Evolutionary conservation across 441 rosid species (phyloP).

Genomic region (Populus hybrid): DNA sequence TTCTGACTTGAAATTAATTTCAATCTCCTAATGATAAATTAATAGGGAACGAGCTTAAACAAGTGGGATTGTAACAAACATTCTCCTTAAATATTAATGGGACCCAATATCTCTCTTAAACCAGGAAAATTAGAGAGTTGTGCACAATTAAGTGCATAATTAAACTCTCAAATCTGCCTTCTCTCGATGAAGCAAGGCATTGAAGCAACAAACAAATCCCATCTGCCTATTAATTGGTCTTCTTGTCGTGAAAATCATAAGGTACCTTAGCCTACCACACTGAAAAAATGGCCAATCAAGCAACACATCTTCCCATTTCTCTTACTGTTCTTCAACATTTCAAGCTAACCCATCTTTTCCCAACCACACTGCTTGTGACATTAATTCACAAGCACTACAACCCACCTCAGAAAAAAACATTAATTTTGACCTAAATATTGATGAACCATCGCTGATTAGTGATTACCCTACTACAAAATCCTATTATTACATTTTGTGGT

Average conservation of each 20-base stretch:
- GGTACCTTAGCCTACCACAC: not conserved
- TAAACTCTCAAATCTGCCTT: not conserved
- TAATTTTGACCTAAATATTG: not conserved
- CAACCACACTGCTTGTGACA: conserved; percentile 7
- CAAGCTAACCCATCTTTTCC: conserved; percentile 12
- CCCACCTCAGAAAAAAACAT: not conserved
- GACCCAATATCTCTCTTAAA: not conserved
- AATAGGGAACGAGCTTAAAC: not conserved
- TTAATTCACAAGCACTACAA: not conserved
- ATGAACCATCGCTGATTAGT: not conserved
- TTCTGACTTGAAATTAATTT: no score
- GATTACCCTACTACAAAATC: not conserved
- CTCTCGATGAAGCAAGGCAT: not conserved
- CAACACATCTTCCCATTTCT: conserved; percentile 1
- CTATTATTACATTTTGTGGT: not conserved
- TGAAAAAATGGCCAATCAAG: not conserved
- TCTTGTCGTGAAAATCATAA: not conserved
- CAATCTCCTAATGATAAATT: no score
- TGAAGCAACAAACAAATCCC: not conserved
- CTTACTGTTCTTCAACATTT: conserved; percentile 6
- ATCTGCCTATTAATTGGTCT: not conserved
- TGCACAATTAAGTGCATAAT: not conserved
- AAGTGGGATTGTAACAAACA: not conserved
- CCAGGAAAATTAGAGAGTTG: not conserved
- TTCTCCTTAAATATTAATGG: not conserved